Evolutionary conservation across 768 basidiomycete species (phyloP).

Genomic region (Filobasidium floriforme): DNA sequence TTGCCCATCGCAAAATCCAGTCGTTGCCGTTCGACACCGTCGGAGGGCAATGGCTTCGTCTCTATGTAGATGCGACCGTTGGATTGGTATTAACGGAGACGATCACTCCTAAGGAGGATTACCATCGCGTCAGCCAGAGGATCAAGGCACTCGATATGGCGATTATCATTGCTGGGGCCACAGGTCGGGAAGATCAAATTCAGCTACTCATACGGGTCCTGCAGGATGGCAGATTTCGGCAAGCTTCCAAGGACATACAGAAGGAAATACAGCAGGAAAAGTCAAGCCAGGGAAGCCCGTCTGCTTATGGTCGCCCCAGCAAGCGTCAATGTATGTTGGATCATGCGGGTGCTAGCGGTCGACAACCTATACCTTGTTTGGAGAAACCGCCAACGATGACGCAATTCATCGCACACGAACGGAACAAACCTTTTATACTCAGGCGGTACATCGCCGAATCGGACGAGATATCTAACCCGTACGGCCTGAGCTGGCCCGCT

Average conservation of each 20-base stretch:
- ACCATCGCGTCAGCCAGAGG: conserved; percentile 17
- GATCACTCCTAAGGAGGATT: conserved; percentile 14
- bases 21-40: conserved; percentile 41
- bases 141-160: conserved; percentile 66
- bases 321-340: too few species aligned
- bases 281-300: neutral
- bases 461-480: conserved; percentile 2
- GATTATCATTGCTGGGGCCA: conserved; percentile 74
- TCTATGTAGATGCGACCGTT: conserved; percentile 71
- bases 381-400: neutral
- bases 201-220: conserved; percentile 57
- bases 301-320: neutral
- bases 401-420: neutral
- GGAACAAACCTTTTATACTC: conserved; percentile 63
- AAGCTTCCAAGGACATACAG: too few species aligned
- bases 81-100: conserved; percentile 44
- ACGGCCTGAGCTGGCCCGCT: conserved; percentile 61
- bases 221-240: too few species aligned
- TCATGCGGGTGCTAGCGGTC: too few species aligned
- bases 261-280: conserved; percentile 47
- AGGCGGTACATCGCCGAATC: conserved; percentile 49
- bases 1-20: conserved; percentile 54
- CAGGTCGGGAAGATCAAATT: conserved; percentile 62
- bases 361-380: neutral
- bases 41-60: conserved; percentile 54